Percentiles rank a stretch among this genome's conserved stretches.
Conservation (phyloP, 2,329 filamentous ascomycete species). For the Zopfia rhizophila region DNA sequence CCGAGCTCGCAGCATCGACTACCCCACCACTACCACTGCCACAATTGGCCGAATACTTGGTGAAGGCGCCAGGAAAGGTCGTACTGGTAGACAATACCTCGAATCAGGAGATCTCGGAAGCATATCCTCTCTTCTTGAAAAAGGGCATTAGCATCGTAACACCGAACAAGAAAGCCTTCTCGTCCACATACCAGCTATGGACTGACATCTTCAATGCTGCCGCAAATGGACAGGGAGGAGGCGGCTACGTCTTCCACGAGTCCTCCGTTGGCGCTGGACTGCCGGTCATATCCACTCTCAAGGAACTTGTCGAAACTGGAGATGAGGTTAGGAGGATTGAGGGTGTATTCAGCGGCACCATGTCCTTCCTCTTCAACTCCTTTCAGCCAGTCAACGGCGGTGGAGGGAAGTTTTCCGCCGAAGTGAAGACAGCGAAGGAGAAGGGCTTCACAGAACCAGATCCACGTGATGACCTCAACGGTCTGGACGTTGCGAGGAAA, state of each 20-base stretch:
- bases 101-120: constrained; percentile 82
- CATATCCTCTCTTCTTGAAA: constrained; percentile 83
- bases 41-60: constrained; percentile 81
- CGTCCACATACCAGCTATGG: constrained; percentile 82
- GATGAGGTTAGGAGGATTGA: constrained; percentile 93
- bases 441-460: constrained; percentile 93
- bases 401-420: constrained; percentile 87
- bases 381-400: constrained; percentile 84
- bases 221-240: constrained; percentile 63
- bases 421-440: constrained; percentile 91
- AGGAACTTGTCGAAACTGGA: constrained; percentile 93
- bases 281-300: constrained; percentile 91
- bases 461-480: constrained; percentile 86
- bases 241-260: constrained; percentile 91
- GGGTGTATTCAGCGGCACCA: constrained; percentile 96
- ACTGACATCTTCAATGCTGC: constrained; percentile 84
- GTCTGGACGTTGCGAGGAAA: constrained; percentile 92
- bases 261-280: constrained; percentile 93
- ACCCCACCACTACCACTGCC: constrained; percentile 73
- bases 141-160: constrained; percentile 91
- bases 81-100: constrained; percentile 96
- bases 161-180: constrained; percentile 99
- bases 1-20: constrained; percentile 70
- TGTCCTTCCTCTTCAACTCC: constrained; percentile 98
- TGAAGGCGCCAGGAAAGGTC: constrained; percentile 78